A percentile compares a stretch with the other conserved stretches of the same genome.
Conservation (phyloP, 257 asterid species). For the Lycium barbarum region DNA sequence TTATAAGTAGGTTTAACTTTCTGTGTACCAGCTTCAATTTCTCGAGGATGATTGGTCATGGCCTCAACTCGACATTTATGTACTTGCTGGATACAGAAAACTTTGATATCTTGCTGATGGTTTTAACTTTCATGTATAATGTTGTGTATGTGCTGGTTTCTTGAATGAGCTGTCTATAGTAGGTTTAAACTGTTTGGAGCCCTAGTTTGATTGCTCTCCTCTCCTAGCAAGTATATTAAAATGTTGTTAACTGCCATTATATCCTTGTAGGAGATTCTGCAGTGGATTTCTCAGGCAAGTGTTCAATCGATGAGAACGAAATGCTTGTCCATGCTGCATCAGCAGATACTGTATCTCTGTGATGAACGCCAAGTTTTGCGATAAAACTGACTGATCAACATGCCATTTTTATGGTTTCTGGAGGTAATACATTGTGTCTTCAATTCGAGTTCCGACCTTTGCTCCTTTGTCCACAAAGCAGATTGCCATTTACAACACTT, state of each 20-base stretch:
- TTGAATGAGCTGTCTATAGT: not conserved
- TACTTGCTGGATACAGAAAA: not conserved
- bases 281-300: conserved; percentile 44
- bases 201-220: not conserved
- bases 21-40: not conserved
- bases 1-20: not conserved
- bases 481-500: conserved; percentile 7
- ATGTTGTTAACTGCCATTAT: not conserved
- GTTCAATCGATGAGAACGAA: conserved; percentile 39
- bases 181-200: not conserved
- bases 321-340: conserved; percentile 42
- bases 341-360: conserved; percentile 37
- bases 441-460: not conserved
- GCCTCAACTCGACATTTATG: not conserved
- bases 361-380: conserved; percentile 11
- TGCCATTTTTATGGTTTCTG: not conserved
- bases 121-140: not conserved
- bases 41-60: not conserved
- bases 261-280: conserved; percentile 54
- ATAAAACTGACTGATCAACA: conserved; percentile 20
- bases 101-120: not conserved
- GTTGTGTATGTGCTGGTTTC: conserved; percentile 1
- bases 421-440: conserved; percentile 28
- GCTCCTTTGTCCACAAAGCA: conserved; percentile 17
- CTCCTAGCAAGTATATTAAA: not conserved